Base-by-base conservation (phyloP, 495 filamentous ascomycete genomes). In the Hypoxylon rickii region DNA sequence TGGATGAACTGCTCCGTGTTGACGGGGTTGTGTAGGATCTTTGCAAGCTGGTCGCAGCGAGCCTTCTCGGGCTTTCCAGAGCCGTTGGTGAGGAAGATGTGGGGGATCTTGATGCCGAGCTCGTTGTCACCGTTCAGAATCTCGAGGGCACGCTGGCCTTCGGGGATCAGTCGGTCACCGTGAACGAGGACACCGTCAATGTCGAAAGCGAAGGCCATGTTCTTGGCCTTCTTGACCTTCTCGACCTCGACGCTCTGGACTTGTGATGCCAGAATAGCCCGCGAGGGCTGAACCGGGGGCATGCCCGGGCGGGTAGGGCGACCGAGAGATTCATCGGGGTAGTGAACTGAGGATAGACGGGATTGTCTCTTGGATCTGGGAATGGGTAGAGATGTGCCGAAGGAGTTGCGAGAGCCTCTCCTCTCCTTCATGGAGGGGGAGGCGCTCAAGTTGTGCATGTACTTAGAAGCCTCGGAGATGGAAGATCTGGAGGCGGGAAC, bases 341-440 rank as follows among this genome's bases (percentile, higher is more conserved):
- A 60, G 20, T 73, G 69, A 51, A 74, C 70, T 39, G 81, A 83
- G 26, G 81, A 85, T 31, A 89, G 77, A 3, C 87, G 81, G 2
- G 86, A 88, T 51, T 80, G 79, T 39, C 87, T 78, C 65, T 88
- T 89, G 19, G 86, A 85, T 43, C 83, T 74, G 22, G 88, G 89
- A 52, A 92, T 92, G 32, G 88, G 89, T 8, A 92, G 82, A 12
- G 86, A 83, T 32, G 86, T 78, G 41, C 88, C 88, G 62, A 92
- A 90, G 10, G 88, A 91, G 80, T 90, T 92, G 54, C 88, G 81
- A 26, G 89, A 90, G 17, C 83, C 76, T 40, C 88, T 75, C 29
- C 87, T 76, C 47, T 86, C 82, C 68, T 80, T 83, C 70, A 81
- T 79, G 1, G 87, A 90, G 5, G 87, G 87, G 2, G 79, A 69